Evolutionary conservation across 192 early-diverging fungal species (phyloP), one percentile per base, ranked within the genome.

Genomic region (Entrophospora sp.): DNA sequence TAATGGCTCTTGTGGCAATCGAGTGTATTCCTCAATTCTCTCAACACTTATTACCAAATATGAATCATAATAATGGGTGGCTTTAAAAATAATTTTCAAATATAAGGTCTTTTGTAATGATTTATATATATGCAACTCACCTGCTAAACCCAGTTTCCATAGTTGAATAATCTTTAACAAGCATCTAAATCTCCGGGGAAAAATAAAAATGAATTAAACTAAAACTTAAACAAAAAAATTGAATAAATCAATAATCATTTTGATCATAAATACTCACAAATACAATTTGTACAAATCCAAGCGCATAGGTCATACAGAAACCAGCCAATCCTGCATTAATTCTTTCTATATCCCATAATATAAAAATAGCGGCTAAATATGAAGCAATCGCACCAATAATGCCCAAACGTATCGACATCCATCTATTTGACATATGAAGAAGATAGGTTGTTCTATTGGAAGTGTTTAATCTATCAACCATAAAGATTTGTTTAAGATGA

Each of bases 351-450:
- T 74, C 72, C 32, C 69, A 7, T 3, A 95, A 52, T 45, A 95
- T 85, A 20, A 87, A 76, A 5, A 86, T 66, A 2, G 83, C 85
- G 2, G 87, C 75, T 25, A 77, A 74, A 27, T 90, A 82, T 20
- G 79, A 75, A n/a, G 95, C 87, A 10, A 85, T 35, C 8, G 85
- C 82, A 40, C 87, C 88, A 3, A 89, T 76, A 9, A 86, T 65
- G 52, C 86, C 88, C 42, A 87, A 86, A 5, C 96, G 85, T n/a
- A 91, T 66, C 56, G 83, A 89, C 42, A 97, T 83, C 94, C 94
- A 96, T 28, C 92, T 78, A 75, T 92, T 93, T 34, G 83, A 74
- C 37, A 80, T 78, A 89, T 92, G 92, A 34, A 93, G 69, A 48
- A 86, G 79, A 62, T 90, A 91, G 61, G 81, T 91, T 0, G 93